Base-by-base conservation (phyloP, 805 yeast genomes). In the Candida schatavii region DNA sequence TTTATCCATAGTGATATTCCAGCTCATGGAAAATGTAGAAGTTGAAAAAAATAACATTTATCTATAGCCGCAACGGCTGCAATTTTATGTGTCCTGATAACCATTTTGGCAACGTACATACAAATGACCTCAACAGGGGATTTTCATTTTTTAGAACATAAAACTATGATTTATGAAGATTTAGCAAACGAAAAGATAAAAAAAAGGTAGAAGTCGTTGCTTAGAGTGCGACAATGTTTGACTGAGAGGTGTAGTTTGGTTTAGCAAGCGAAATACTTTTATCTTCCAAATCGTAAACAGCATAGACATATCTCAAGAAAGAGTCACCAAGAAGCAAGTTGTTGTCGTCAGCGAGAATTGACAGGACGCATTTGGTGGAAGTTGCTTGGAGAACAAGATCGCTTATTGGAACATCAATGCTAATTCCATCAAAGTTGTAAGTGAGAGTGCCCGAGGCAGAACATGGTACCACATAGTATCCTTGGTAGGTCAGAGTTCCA, bases 401-500 rank as follows among this genome's bases (percentile, higher is more conserved):
- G 7, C 13, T 5, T 10, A 13, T 20, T 7, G 59, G 59, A 17
- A 55, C 54, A 33, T 28, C 40, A 33, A 55, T 51, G 4, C 25
- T 19, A 17, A 43, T 44, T 1, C 59, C 59, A 14, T 50, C 41
- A 31, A 55, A 53, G 41, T 47, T 43, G 46, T 38, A 51, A 17
- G 4, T 28, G 18, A 43, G 20, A n/a, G 25, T 34, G 7, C 5
- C 20, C 3, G 23, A 20, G 14, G 14, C 18, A n/a, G 32, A 15
- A 13, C 32, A 29, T n/a, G 14, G 18, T 11, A 29, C 32, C 6
- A 47, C 30, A 5, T 32, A 31, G 49, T 61, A 67, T 11, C 68
- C 69, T n/a, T 33, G 31, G 20, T 43, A n/a, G 23, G 47, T 48
- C 18, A 55, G 48, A 11, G 69, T 57, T 58, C 78, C 77, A 46